These are phyloP conservation scores for Neurospora tetraspora DNA, from an alignment of 495 filamentous ascomycete species.

Conservation along the genomic window DNA sequence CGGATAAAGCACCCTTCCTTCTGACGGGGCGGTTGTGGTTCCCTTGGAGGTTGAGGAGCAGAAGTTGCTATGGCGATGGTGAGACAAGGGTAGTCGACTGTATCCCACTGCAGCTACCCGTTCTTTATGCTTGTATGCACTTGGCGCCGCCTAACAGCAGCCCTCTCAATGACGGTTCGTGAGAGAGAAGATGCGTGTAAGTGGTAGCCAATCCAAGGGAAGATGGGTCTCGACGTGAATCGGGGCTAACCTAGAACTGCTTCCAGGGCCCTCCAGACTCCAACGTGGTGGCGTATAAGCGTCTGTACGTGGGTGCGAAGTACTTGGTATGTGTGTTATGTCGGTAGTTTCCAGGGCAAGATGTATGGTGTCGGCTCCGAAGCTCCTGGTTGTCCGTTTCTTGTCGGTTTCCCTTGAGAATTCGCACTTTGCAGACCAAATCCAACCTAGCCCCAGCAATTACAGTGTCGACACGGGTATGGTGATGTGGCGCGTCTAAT, in stretches of 20 bases:
- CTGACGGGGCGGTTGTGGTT: not conserved
- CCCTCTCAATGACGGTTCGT: not conserved
- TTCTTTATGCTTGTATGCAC: conserved; percentile 19
- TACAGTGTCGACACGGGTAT: not conserved
- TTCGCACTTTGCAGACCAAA: not conserved
- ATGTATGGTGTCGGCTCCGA: not conserved
- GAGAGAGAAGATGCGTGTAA: not conserved
- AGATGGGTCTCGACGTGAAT: not conserved
- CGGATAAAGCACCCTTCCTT: conserved; percentile 33
- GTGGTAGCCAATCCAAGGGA: conserved; percentile 1
- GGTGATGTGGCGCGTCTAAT: not conserved
- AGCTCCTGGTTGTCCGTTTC: not conserved
- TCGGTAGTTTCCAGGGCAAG: not conserved
- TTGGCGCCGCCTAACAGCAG: conserved; percentile 18
- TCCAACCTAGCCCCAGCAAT: not conserved
- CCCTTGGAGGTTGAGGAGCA: not conserved
- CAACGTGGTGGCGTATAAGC: not conserved
- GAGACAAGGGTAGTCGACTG: conserved; percentile 23
- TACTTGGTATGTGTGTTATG: not conserved
- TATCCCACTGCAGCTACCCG: conserved; percentile 27
- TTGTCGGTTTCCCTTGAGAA: not conserved
- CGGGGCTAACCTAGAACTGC: not conserved
- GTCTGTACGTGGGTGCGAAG: not conserved
- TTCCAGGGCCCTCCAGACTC: not conserved
- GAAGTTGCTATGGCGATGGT: conserved; percentile 9